These are phyloP conservation scores for Lactuca sativa DNA, from an alignment of 129 eudicot genomes.

Conservation along the genomic window DNA sequence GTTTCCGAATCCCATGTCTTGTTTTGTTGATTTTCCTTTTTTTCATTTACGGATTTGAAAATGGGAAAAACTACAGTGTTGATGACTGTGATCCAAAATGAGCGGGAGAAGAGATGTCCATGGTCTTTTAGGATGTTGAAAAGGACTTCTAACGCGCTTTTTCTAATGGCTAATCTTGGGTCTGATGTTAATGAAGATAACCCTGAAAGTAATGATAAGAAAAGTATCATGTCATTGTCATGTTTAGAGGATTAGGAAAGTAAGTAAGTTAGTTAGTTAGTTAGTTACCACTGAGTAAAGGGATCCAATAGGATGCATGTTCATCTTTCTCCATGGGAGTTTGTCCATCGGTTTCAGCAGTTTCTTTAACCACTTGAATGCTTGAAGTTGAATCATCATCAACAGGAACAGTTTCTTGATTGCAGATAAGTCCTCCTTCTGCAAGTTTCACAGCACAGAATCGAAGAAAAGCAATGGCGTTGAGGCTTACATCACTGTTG, in stretches of 20 bases:
- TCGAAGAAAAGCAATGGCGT: conserved; percentile 98
- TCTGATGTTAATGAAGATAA: conserved; percentile 83
- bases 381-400: conserved; percentile 49
- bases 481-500: conserved; percentile 93
- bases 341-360: conserved; percentile 51
- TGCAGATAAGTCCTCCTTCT: conserved; percentile 85
- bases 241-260: too few species aligned
- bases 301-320: conserved; percentile 72
- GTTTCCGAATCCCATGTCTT: conserved; percentile 87
- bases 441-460: conserved; percentile 98
- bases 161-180: conserved; percentile 90
- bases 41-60: conserved; percentile 45
- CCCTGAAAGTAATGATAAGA: conserved; percentile 47
- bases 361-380: conserved; percentile 29
- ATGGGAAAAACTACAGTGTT: conserved; percentile 65
- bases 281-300: conserved; percentile 79
- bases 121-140: conserved; percentile 97
- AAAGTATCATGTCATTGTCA: too few species aligned
- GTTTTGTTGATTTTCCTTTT: conserved; percentile 37
- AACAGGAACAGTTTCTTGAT: conserved; percentile 37
- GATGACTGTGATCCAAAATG: conserved; percentile 75
- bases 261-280: neutral
- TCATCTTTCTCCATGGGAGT: conserved; percentile 53
- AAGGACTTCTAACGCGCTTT: conserved; percentile 88
- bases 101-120: conserved; percentile 77